phyloP scores from a whole-genome alignment of 2,329 filamentous ascomycete genomes.

The Byssochlamys sp. region DNA sequence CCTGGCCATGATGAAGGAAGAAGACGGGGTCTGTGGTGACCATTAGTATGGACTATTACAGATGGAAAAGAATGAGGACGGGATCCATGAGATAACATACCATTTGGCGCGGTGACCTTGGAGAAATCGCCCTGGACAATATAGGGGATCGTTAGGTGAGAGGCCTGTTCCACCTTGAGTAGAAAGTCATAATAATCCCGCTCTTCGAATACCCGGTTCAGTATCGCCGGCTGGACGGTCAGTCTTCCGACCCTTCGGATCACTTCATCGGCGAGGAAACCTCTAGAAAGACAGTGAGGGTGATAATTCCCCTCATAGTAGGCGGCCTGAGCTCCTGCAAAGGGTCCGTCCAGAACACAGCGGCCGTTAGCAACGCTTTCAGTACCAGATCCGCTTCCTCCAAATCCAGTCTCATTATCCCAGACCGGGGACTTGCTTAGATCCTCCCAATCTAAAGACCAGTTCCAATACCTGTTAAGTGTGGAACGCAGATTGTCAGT shows the following conservation, averaged over 20 bases:
- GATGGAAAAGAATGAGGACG: neutral
- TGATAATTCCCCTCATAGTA: neutral
- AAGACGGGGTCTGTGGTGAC: slow-evolving; percentile 16
- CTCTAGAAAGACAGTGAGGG: slow-evolving; percentile 4
- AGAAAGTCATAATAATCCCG: neutral
- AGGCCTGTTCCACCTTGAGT: neutral
- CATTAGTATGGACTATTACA: neutral
- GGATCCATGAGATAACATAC: neutral
- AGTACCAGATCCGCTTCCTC: slow-evolving; percentile 3
- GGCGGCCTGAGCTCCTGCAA: neutral
- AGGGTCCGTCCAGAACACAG: slow-evolving; percentile 4
- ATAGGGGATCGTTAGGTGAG: neutral
- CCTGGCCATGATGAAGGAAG: slow-evolving; percentile 19
- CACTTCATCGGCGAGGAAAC: neutral
- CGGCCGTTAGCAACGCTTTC: neutral
- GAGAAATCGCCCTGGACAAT: slow-evolving; percentile 1
- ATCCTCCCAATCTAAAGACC: slow-evolving; percentile 6
- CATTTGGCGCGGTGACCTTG: slow-evolving; percentile 1
- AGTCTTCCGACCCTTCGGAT: neutral
- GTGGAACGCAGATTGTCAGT: neutral
- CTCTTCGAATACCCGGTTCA: neutral
- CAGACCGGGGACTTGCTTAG: slow-evolving; percentile 3
- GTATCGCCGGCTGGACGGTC: neutral
- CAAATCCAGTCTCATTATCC: slow-evolving; percentile 5
- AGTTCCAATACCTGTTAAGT: slow-evolving; percentile 2